These are phyloP conservation scores for Backusella australiensis DNA, from an alignment of 192 early-diverging fungal species.

Conservation along the genomic window DNA sequence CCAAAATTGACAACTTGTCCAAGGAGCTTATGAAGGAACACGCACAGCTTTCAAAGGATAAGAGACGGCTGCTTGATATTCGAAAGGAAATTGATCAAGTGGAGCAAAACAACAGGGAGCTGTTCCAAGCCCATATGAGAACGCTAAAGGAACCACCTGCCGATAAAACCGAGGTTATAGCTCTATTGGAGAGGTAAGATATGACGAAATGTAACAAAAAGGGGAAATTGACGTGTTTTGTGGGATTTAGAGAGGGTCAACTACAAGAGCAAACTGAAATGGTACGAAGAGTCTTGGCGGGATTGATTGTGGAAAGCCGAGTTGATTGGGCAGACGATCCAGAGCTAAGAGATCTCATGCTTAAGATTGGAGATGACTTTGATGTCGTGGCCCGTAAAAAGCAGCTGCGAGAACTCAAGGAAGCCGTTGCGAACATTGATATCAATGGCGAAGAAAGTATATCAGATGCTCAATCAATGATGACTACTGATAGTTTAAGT, in stretches of 20 bases:
- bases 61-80: not conserved
- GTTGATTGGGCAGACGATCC: conserved; percentile 42
- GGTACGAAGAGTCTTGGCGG: not conserved
- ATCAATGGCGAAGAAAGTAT: not conserved
- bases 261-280: not conserved
- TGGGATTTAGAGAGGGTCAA: not conserved
- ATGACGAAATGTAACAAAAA: not conserved
- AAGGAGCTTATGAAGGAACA: not conserved
- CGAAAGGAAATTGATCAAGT: not conserved
- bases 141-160: not conserved
- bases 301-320: conserved; percentile 43
- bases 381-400: not conserved
- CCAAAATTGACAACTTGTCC: not conserved
- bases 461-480: not conserved
- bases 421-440: not conserved
- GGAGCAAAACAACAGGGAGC: not conserved
- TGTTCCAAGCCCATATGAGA: not conserved
- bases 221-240: not conserved
- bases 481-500: not conserved
- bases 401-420: not conserved
- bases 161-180: not conserved
- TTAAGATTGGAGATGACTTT: conserved; percentile 29
- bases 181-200: not conserved
- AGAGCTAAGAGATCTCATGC: conserved; percentile 36
- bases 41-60: not conserved